phyloP scores from a whole-genome alignment of 176 grass and related monocot species.

The Hordeum vulgare region MorexV3_pseudomolecules_assembly NC_058523.1:56001551-56002050 shows the following conservation, averaged over 20 bases:
- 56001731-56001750: neutral
- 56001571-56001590: neutral
- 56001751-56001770: constrained; percentile 21
- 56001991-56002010: neutral
- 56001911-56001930: neutral
- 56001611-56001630: constrained; percentile 75
- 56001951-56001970: neutral
- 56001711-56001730: constrained; percentile 1
- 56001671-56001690: constrained; percentile 70
- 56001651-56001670: constrained; percentile 60
- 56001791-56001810: neutral
- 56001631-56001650: constrained; percentile 65
- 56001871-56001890: neutral
- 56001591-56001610: constrained; percentile 21
- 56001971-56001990: constrained; percentile 15
- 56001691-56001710: constrained; percentile 15
- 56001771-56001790: neutral
- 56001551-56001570: constrained; percentile 1
- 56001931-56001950: neutral
- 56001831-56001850: neutral
- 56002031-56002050: constrained; percentile 1
- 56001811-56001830: neutral
- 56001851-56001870: neutral
- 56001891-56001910: neutral
- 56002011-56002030: constrained; percentile 4